Evolutionary conservation across 2,329 filamentous ascomycete genomes (phyloP).

Genomic region (Botrytis galanthina): DNA sequence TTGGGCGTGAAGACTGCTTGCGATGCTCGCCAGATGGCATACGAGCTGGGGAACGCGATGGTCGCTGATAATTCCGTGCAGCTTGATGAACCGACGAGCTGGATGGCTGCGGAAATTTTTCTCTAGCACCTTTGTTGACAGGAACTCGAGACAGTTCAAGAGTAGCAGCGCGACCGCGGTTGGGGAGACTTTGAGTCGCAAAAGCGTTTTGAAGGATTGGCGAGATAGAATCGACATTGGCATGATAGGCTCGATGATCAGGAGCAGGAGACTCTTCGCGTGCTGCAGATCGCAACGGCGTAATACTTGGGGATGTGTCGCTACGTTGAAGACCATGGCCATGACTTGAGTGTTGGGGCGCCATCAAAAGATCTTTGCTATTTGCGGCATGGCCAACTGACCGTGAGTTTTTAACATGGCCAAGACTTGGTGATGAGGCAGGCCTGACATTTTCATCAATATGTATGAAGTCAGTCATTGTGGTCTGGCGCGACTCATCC

Average conservation of each 20-base stretch:
- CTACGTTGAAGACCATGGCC: slow-evolving; percentile 23
- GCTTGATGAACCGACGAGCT: slow-evolving; percentile 8
- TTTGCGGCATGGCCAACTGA: slow-evolving; percentile 26
- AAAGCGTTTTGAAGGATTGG: not conserved
- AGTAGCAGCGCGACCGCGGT: slow-evolving; percentile 12
- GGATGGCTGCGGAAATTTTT: not conserved
- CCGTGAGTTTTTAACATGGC: slow-evolving; percentile 31
- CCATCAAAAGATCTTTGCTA: slow-evolving; percentile 8
- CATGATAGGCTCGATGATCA: not conserved
- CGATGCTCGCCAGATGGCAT: not conserved
- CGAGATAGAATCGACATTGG: slow-evolving; percentile 6
- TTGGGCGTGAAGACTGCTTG: not conserved
- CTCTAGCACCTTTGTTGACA: not conserved
- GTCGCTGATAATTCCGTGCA: not conserved
- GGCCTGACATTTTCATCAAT: slow-evolving; percentile 19
- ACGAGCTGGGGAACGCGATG: slow-evolving; percentile 10
- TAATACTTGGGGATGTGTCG: slow-evolving; percentile 27
- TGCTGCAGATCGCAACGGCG: not conserved
- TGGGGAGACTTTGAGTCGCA: not conserved
- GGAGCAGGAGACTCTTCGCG: not conserved
- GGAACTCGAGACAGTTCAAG: not conserved
- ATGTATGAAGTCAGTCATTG: slow-evolving; percentile 31
- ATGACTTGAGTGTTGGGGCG: slow-evolving; percentile 10
- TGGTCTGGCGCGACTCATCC: slow-evolving; percentile 27
- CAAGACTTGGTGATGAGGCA: slow-evolving; percentile 22